Evolutionary conservation across 805 yeast species (phyloP), one percentile per base, ranked within the genome.

Genomic region (Grigorovia jiainica): DNA sequence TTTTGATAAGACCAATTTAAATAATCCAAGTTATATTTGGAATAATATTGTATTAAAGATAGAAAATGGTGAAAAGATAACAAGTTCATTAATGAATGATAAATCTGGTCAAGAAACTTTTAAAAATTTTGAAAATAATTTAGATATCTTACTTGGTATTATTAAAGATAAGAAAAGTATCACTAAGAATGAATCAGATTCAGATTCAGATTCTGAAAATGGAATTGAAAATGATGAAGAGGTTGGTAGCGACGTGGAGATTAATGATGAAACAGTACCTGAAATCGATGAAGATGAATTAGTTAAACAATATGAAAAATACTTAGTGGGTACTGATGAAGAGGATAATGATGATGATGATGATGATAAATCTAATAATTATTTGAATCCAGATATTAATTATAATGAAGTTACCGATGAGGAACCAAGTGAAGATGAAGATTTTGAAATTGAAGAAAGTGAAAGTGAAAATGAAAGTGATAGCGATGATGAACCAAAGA

Each of bases 321-420:
- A 64, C 41, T 52, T 71, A 31, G 69, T 57, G 7, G 64, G 51
- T 1, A 60, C 68, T 5, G 68, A 58, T 41, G 66, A 63, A 7
- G 74, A 71, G 34, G 74, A 70, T 20, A 71, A 67, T 4, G 64
- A 56, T 9, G 63, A 59, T 18, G 33, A 27, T 2, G 19, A 27
- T 15, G 18, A 5, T 34, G 30, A 23, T 15, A 23, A 15, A 30
- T 64, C 62, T 4, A 53, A 21, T 21, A 27, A 27, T 11, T 27
- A 41, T 8, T 43, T 52, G n/a, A 63, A 63, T 31, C 54, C 55
- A 1, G 40, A 45, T 31, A 43, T 57, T 21, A 50, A 60, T 38
- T 60, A 80, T 52, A 76, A 75, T 52, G 75, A 75, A 52, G 70
- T 78, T 5, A 79, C 87, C 0, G 89, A 82, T 54, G 79, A 76